Evolutionary conservation across 1,284 basidiomycete species (phyloP).

Genomic region (Prillingera fragicola): DNA sequence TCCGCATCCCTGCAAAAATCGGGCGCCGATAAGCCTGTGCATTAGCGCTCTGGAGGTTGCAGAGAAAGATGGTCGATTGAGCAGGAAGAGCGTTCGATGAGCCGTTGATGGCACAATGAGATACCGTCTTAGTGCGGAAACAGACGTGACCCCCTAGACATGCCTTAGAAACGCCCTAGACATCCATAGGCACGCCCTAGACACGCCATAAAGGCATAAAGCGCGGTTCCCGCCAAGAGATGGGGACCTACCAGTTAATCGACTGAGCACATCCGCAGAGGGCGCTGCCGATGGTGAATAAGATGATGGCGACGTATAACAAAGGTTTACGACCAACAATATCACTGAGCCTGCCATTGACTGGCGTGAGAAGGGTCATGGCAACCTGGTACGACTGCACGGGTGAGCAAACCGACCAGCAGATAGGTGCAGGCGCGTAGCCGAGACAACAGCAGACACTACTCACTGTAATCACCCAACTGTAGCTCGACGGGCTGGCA

Average conservation of each 20-base stretch:
- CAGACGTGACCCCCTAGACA: no score
- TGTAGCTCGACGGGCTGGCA: conserved; percentile 31
- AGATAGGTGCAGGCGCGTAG: neutral
- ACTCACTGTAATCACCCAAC: conserved; percentile 34
- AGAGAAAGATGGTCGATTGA: no score
- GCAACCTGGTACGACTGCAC: conserved; percentile 33
- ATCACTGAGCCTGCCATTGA: conserved; percentile 41
- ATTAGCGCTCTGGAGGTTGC: neutral
- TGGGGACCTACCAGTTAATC: conserved; percentile 29
- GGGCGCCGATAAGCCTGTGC: conserved; percentile 33
- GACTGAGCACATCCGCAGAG: conserved; percentile 42
- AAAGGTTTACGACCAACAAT: conserved; percentile 42
- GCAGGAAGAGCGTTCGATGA: no score
- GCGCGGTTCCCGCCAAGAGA: no score
- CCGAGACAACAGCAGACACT: neutral
- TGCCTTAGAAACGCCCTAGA: no score
- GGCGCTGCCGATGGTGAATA: conserved; percentile 36
- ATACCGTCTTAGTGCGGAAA: no score
- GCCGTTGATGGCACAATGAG: no score
- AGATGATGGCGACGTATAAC: conserved; percentile 37
- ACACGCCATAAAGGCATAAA: no score
- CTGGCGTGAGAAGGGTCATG: conserved; percentile 32
- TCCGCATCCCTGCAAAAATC: conserved; percentile 41
- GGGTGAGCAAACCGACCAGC: neutral
- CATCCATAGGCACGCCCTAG: no score